phyloP scores from a whole-genome alignment of 805 yeast species.

The Komagataella mondaviorum region DNA sequence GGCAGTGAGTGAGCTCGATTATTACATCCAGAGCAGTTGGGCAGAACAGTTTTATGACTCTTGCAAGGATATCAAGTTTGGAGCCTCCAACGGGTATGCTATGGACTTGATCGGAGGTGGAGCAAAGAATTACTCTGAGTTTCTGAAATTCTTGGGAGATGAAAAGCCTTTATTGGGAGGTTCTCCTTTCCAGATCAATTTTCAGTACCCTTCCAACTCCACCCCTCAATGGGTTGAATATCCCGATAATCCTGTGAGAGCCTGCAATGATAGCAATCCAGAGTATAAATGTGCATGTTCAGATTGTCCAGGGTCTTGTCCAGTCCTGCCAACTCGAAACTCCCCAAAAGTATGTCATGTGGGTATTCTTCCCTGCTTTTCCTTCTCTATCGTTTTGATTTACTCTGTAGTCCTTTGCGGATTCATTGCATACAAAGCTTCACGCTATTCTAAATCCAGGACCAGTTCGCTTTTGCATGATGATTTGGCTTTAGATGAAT shows the following conservation, averaged over 20 bases:
- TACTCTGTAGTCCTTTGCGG: constrained; percentile 21
- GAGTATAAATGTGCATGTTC: constrained; percentile 75
- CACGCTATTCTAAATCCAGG: neutral
- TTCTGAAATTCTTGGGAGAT: constrained; percentile 84
- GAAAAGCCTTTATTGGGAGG: constrained; percentile 92
- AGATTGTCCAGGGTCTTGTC: constrained; percentile 79
- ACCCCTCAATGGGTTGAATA: constrained; percentile 15
- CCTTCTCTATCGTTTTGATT: constrained; percentile 41
- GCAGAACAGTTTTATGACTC: constrained; percentile 66
- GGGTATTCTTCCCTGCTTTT: constrained; percentile 59
- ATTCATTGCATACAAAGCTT: constrained; percentile 1
- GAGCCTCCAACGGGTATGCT: constrained; percentile 91
- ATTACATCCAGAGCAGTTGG: constrained; percentile 41
- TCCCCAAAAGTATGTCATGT: constrained; percentile 33
- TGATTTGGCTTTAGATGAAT: neutral
- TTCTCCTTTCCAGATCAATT: constrained; percentile 88
- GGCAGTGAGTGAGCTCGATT: constrained; percentile 61
- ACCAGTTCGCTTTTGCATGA: neutral
- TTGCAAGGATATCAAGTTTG: constrained; percentile 80
- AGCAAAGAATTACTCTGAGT: constrained; percentile 57
- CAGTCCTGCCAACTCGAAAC: constrained; percentile 37
- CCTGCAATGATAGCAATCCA: constrained; percentile 46
- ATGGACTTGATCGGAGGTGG: constrained; percentile 99
- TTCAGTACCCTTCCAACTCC: constrained; percentile 27
- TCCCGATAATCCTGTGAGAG: constrained; percentile 13